Evolutionary conservation across 2,329 filamentous ascomycete species (phyloP).

Genomic region (Scleromitrula shiraiana): DNA sequence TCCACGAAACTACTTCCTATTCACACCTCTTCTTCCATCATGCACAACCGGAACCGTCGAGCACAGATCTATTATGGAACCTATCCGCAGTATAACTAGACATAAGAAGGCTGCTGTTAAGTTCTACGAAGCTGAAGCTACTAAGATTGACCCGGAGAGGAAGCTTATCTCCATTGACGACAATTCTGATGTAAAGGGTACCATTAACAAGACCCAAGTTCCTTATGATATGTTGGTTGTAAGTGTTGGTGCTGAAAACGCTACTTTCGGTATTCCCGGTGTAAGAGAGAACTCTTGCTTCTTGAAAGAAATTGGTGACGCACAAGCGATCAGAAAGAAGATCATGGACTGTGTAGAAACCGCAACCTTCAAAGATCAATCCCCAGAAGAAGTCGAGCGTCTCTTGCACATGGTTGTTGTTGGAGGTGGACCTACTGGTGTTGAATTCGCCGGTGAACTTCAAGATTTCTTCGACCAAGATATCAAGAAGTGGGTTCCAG

Average conservation of each 20-base stretch:
- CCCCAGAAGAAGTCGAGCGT: conserved; percentile 78
- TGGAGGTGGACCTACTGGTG: conserved; percentile 88
- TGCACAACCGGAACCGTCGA: conserved; percentile 97
- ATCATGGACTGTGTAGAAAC: conserved; percentile 99
- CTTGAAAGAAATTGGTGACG: conserved; percentile 95
- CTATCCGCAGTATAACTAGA: conserved; percentile 88
- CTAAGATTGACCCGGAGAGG: conserved; percentile 87
- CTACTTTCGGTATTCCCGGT: conserved; percentile 94
- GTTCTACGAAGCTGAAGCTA: conserved; percentile 97
- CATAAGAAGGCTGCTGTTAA: conserved; percentile 90
- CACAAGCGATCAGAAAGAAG: conserved; percentile 91
- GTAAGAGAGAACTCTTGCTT: conserved; percentile 95
- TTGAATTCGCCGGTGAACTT: conserved; percentile 96
- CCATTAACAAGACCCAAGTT: conserved; percentile 74
- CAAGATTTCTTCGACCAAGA: conserved; percentile 99
- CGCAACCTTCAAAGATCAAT: conserved; percentile 95
- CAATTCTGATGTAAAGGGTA: conserved; percentile 86
- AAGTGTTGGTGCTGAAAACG: conserved; percentile 95
- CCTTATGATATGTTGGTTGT: conserved; percentile 98
- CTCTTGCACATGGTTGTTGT: conserved; percentile 97
- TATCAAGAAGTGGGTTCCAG: conserved; percentile 94
- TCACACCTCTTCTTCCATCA: conserved; percentile 93
- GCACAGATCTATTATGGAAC: conserved; percentile 99
- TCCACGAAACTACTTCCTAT: conserved; percentile 98
- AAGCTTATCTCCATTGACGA: conserved; percentile 86